Evolutionary conservation across 176 grass and related monocot species (phyloP), one percentile per base, ranked within the genome.

Genomic region (Stipa capillata): DNA sequence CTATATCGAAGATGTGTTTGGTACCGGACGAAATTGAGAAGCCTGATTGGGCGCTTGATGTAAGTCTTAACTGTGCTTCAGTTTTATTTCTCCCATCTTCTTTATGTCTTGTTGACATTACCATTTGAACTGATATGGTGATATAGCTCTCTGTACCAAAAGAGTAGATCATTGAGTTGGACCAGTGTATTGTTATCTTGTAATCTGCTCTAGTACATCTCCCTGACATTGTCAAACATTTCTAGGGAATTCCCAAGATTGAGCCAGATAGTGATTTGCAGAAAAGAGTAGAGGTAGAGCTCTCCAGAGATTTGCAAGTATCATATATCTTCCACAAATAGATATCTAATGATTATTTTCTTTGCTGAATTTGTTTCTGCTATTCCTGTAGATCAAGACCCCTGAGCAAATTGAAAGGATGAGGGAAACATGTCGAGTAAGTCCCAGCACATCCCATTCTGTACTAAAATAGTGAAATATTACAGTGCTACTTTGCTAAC

Each of bases 361-460:
- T 72, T 9, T 72, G 34, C 14, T 81, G 44, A 21, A 80, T 16
- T 34, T 7, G 13, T 6, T 69, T 62, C 17, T 80, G 24, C 61
- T 74, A 35, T 74, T 51, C 49, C 29, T 80, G 56, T 82, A 99
- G 96, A 93, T 99, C 72, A 99, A 99, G 86, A 99, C 90, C 11
- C 90, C 92, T 71, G 90, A 93, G 65, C 90, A 91, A 83, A 99
- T 99, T 78, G 83, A 93, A 84, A 83, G 84, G 75, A 99, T 99
- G 96, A 95, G 92, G 87, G 92, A 93, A 99, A 94, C 90, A 85
- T 95, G 96, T 55, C 86, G 81, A 52, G 96, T 99, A 93, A 93
- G 92, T 74, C 40, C 24, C 8, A 14, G 42, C 32, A 59, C 18
- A 58, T 72, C 28, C 20, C 65, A 53, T n/a, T 72, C 39, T 15